Conservation (phyloP, 2,329 filamentous ascomycete species). For the Akanthomyces dipterigenus region DNA sequence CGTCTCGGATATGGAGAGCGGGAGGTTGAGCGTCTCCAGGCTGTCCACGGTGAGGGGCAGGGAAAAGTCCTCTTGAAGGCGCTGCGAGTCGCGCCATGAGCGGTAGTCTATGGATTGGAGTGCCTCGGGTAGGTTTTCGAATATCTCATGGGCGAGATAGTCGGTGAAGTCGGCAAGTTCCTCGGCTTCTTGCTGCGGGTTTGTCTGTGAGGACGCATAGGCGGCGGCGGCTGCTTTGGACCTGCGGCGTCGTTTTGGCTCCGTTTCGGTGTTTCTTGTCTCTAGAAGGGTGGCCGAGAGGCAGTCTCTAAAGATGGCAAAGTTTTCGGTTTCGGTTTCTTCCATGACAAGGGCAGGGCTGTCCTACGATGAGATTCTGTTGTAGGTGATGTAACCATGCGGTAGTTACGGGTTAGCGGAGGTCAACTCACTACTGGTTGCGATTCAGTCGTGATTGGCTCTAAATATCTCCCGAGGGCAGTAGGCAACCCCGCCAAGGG, state of each 20-base stretch:
- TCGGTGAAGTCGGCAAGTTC: conserved; percentile 76
- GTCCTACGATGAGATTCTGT: neutral
- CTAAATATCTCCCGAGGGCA: neutral
- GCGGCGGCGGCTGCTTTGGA: conserved; percentile 16
- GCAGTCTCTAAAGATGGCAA: conserved; percentile 64
- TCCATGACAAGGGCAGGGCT: neutral
- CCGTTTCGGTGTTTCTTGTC: conserved; percentile 41
- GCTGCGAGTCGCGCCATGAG: conserved; percentile 32
- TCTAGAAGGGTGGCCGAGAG: conserved; percentile 63
- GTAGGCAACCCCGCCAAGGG: neutral
- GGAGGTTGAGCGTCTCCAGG: conserved; percentile 44
- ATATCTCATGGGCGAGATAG: conserved; percentile 67
- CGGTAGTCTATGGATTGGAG: conserved; percentile 58
- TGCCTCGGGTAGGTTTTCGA: conserved; percentile 53
- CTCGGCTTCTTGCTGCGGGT: conserved; percentile 39
- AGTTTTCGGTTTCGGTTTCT: conserved; percentile 21
- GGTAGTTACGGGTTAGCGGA: conserved; percentile 10
- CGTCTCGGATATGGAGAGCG: conserved; percentile 55
- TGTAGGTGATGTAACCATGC: neutral
- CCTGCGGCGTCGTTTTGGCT: conserved; percentile 39
- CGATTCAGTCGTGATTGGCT: conserved; percentile 2
- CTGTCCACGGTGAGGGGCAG: conserved; percentile 50
- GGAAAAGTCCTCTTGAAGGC: conserved; percentile 49
- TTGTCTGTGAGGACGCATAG: conserved; percentile 15
- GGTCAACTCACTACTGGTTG: neutral